Conservation (phyloP, 768 basidiomycete species). For the Porpolomopsis calyptriformis region DNA sequence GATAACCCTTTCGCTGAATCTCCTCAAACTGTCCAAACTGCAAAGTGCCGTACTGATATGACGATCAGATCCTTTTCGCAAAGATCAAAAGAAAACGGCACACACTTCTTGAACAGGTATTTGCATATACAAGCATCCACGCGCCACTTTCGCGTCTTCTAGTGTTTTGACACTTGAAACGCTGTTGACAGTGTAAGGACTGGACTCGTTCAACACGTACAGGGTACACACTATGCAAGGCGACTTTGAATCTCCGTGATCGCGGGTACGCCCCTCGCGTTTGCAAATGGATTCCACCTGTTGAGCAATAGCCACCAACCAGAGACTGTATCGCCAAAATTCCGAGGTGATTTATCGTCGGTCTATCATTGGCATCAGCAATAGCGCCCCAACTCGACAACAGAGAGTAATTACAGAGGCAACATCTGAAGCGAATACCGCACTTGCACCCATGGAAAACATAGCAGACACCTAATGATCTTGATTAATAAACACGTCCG, state of each 20-base stretch:
- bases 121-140: conserved; percentile 82
- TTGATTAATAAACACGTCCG: conserved; percentile 3
- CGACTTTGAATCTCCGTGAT: conserved; percentile 92
- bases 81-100: conserved; percentile 1
- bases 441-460: conserved; percentile 83
- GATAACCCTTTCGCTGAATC: conserved; percentile 73
- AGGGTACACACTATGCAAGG: conserved; percentile 76
- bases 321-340: conserved; percentile 90
- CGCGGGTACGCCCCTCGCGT: conserved; percentile 64
- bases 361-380: conserved; percentile 33
- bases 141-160: conserved; percentile 87
- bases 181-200: conserved; percentile 30
- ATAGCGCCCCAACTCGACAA: background rate
- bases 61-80: background rate
- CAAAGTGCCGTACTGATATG: conserved; percentile 65
- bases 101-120: conserved; percentile 90
- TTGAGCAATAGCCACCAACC: conserved; percentile 95
- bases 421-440: conserved; percentile 89
- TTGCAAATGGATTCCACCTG: conserved; percentile 86
- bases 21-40: conserved; percentile 87
- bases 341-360: conserved; percentile 90
- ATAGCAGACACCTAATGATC: conserved; percentile 80
- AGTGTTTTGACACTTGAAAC: conserved; percentile 92
- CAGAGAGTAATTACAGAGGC: conserved; percentile 50
- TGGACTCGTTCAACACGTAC: background rate